phyloP scores from a whole-genome alignment of 305 asterid genomes.

The Andrographis paniculata region DNA sequence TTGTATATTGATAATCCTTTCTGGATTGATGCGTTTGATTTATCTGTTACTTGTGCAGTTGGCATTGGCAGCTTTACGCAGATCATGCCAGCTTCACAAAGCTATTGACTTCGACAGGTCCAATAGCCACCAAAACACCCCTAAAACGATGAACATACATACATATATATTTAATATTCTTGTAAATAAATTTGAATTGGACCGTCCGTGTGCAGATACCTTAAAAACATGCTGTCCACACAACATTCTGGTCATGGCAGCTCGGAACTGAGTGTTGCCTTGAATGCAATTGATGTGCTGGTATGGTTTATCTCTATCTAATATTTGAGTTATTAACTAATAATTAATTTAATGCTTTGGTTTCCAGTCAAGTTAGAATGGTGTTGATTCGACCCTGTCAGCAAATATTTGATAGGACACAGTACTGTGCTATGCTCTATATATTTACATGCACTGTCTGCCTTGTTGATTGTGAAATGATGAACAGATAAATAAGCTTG shows the following conservation, averaged over 20 bases:
- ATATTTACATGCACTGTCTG: neutral
- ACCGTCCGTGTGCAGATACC: constrained; percentile 40
- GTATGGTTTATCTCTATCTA: too few species aligned
- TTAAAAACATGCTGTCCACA: constrained; percentile 45
- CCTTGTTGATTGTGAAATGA: constrained; percentile 14
- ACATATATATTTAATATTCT: constrained; percentile 14
- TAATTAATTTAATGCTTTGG: too few species aligned
- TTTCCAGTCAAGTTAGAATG: too few species aligned
- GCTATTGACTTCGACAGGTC: constrained; percentile 69
- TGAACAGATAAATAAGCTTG: constrained; percentile 64
- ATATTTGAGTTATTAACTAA: too few species aligned
- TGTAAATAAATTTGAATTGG: constrained; percentile 19
- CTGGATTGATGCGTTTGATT: too few species aligned
- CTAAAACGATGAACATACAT: constrained; percentile 2
- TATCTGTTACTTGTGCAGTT: constrained; percentile 41
- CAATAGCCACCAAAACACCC: constrained; percentile 14
- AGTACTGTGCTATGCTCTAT: neutral
- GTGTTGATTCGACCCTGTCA: too few species aligned
- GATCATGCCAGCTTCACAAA: constrained; percentile 39
- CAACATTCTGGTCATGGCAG: constrained; percentile 46
- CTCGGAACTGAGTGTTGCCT: constrained; percentile 38
- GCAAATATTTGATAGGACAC: too few species aligned
- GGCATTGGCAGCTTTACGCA: constrained; percentile 73
- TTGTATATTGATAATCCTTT: too few species aligned
- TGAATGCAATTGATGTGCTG: constrained; percentile 53